Conservation (phyloP, 352 stramenopile genomes). For the Globisporangium solare region DNA sequence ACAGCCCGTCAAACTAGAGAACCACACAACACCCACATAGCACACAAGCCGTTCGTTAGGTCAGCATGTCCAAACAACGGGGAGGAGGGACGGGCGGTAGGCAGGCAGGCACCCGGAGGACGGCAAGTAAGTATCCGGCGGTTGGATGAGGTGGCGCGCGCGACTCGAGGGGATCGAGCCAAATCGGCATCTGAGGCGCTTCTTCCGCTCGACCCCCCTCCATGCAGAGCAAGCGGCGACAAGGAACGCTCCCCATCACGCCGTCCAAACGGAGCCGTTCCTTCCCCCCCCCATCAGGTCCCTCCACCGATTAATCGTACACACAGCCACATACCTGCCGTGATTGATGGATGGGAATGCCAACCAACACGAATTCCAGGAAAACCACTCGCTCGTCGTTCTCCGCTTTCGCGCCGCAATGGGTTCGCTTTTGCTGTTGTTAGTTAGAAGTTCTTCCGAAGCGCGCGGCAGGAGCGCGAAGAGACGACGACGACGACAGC, state of each 20-base stretch:
- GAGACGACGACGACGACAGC: too few relatives aligned
- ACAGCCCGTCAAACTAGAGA: neutral
- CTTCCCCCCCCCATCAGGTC: neutral
- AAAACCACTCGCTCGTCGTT: neutral
- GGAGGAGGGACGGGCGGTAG: neutral
- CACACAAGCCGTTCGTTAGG: neutral
- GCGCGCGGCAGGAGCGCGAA: too few relatives aligned
- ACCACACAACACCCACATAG: neutral
- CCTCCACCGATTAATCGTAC: neutral
- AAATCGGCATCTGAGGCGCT: neutral
- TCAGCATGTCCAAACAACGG: neutral
- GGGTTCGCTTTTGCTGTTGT: too few relatives aligned
- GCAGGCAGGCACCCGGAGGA: neutral
- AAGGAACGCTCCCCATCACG: too few relatives aligned
- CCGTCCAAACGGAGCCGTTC: too few relatives aligned
- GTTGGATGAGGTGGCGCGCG: neutral
- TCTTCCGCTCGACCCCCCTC: too few relatives aligned
- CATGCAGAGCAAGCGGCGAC: too few relatives aligned
- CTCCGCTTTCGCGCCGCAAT: neutral
- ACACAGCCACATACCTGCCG: conserved; percentile 5
- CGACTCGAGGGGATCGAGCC: neutral
- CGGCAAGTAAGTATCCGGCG: neutral
- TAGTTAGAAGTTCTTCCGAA: too few relatives aligned
- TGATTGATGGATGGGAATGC: conserved; percentile 9
- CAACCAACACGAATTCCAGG: neutral